Evolutionary conservation across 2,329 filamentous ascomycete species (phyloP), one percentile per base, ranked within the genome.

Genomic region (Fusarium illudens): DNA sequence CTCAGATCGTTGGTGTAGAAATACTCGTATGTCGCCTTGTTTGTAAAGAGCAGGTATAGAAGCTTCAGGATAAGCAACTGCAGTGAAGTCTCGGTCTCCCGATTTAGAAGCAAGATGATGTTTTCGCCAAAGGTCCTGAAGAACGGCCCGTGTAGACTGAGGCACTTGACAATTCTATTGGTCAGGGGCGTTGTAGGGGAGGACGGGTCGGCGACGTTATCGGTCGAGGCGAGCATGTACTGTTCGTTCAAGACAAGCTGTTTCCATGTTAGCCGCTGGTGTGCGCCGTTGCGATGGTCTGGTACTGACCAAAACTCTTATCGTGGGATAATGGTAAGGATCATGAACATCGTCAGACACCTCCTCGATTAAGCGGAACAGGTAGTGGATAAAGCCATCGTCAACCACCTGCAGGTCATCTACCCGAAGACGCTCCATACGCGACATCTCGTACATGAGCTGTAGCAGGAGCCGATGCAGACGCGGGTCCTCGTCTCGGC

Each of bases 71-170:
- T 98, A n/a, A 99, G 86, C 25, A 99, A 86, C 79, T 99, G 96
- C 34, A 97, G 87, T 2, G 94, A 95, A 1, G 96, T 97, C 79
- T 98, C 94, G 10, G 92, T 93, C 83, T 98, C 96, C 73, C 96
- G 90, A 77, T 99, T 99, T 36, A 99, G 85, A 2, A 99, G 86
- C 6, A 99, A 84, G 67, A 99, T 99, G 64, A 99, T 92, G 72
- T 98, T 99, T 81, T 97, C 95, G 54, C 96, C 96, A 82, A 99
- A 99, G 0, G 95, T 97, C 75, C 95, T 94, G 78, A 94, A 98
- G 2, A 84, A 84, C 50, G 89, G 87, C 4, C 95, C 95, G 74
- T 96, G 86, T 22, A 92, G 84, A 55, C 93, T 95, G 42, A 99
- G 85, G 36, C 94, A 86, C 78, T 98, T 98, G 79, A 99, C 91